Evolutionary conservation across 306 rosid genomes (phyloP).

Genomic region (Glycine latifolia): DNA sequence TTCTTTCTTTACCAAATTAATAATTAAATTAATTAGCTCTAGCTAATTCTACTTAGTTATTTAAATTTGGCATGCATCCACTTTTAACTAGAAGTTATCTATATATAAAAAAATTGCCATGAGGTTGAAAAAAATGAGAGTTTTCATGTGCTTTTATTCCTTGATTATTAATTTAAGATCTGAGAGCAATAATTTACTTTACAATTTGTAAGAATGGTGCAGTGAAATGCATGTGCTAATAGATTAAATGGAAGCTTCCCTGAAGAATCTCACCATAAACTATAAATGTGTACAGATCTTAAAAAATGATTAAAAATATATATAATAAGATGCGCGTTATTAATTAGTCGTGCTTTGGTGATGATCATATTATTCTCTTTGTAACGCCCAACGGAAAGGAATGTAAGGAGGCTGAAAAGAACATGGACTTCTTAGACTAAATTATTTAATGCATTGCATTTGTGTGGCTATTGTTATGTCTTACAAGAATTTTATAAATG

Average conservation of each 20-base stretch:
- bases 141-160: slow-evolving; percentile 56
- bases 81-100: slow-evolving; percentile 7
- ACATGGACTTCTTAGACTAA: slow-evolving; percentile 50
- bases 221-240: slow-evolving; percentile 60
- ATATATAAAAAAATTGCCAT: background rate
- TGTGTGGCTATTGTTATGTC: slow-evolving; percentile 51
- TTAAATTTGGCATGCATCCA: slow-evolving; percentile 21
- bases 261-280: slow-evolving; percentile 39
- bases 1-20: slow-evolving; percentile 21
- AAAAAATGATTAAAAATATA: background rate
- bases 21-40: background rate
- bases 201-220: slow-evolving; percentile 10
- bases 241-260: slow-evolving; percentile 52
- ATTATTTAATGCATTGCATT: slow-evolving; percentile 32
- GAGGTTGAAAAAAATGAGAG: background rate
- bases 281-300: slow-evolving; percentile 14
- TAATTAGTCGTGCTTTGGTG: slow-evolving; percentile 48
- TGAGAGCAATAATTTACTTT: slow-evolving; percentile 32
- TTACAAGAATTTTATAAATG: slow-evolving; percentile 54
- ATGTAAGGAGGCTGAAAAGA: slow-evolving; percentile 48
- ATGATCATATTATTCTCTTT: slow-evolving; percentile 47
- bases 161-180: slow-evolving; percentile 39
- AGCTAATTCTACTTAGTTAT: background rate
- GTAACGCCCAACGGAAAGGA: slow-evolving; percentile 55
- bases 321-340: slow-evolving; percentile 39